A percentile compares a stretch with the other conserved stretches of the same genome.
These are phyloP conservation scores for Verbascum thapsus DNA, from an alignment of 257 asterid genomes.

Conservation along the genomic window DNA sequence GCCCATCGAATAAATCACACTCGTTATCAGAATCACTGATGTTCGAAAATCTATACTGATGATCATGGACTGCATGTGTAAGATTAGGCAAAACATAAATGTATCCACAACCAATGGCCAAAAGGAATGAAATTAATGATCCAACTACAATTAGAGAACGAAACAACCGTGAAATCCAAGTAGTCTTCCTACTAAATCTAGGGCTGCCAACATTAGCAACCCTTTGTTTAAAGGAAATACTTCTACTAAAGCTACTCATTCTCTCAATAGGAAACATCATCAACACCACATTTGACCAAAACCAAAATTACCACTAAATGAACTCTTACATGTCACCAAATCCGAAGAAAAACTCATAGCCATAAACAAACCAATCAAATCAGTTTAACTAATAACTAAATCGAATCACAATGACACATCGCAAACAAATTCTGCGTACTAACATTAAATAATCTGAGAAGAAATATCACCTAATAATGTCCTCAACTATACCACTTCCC, in stretches of 20 bases:
- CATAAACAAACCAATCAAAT: constrained; percentile 17
- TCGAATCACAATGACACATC: constrained; percentile 27
- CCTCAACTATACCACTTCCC: constrained; percentile 2
- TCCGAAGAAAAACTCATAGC: constrained; percentile 26
- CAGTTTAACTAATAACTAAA: constrained; percentile 18
- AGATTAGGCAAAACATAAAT: constrained; percentile 69
- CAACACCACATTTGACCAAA: constrained; percentile 11
- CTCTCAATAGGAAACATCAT: constrained; percentile 29
- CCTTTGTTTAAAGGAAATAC: constrained; percentile 60
- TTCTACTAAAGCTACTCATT: constrained; percentile 53
- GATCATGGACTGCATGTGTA: constrained; percentile 48
- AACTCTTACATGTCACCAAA: constrained; percentile 22
- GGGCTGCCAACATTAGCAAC: constrained; percentile 51
- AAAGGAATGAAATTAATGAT: constrained; percentile 52
- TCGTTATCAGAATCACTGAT: constrained; percentile 31
- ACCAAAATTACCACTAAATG: constrained; percentile 10
- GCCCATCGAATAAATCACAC: constrained; percentile 70
- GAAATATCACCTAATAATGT: background rate
- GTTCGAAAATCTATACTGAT: constrained; percentile 36
- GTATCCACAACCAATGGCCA: constrained; percentile 60
- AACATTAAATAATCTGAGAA: background rate
- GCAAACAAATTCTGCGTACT: constrained; percentile 23
- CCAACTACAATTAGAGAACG: constrained; percentile 41
- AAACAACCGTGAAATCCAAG: constrained; percentile 42
- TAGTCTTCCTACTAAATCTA: constrained; percentile 44